Base-by-base conservation (phyloP, 2,329 filamentous ascomycete species). In the Colletotrichum horii region DNA sequence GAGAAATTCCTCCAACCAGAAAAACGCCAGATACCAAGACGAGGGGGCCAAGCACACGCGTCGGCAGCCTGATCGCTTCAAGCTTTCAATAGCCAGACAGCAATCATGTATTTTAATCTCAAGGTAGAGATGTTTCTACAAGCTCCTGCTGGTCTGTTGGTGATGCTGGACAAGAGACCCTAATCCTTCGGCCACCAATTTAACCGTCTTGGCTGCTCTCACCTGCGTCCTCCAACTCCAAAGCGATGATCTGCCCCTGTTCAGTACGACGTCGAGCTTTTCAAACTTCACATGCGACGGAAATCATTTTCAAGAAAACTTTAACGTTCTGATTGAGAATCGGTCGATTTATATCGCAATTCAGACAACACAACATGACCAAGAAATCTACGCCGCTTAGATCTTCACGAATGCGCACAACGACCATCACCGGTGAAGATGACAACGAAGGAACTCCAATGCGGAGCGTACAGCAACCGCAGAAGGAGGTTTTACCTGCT, bases 1-100 rank as follows among this genome's bases (percentile, higher is more conserved):
- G 15, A 15, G 16, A 62, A 70, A 48, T 28, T 62, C 67, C 67
- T 70, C 67, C 67, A 62, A 70, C 61, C 67, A 61, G 36, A 70
- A 61, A 48, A 70, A 61, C 66, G 34, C 52, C 66, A 69, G 32
- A 32, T 36, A 70, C 67, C 67, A 62, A 70, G 67, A 70, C n/a
- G 26, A 26, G 16, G 62, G 34, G 38, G 15, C 30, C 19, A 15
- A 22, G 28, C 30, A 14, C 58, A 16, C 11, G 28, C 30, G 58
- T n/a, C 28, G 34, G 32, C 58, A 32, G 28, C 16, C 16, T 61
- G 7, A 22, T 61, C 32, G 30, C 3, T 61, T 19, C 58, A 22
- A 4, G 58, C 26, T 30, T 8, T n/a, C n/a, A 52, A 9, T 16
- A 15, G 12, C 22, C 11, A 6, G 28, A 61, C 2, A 32, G 0